phyloP scores from a whole-genome alignment of 768 basidiomycete genomes.

The Pleurotus giganteus region DNA sequence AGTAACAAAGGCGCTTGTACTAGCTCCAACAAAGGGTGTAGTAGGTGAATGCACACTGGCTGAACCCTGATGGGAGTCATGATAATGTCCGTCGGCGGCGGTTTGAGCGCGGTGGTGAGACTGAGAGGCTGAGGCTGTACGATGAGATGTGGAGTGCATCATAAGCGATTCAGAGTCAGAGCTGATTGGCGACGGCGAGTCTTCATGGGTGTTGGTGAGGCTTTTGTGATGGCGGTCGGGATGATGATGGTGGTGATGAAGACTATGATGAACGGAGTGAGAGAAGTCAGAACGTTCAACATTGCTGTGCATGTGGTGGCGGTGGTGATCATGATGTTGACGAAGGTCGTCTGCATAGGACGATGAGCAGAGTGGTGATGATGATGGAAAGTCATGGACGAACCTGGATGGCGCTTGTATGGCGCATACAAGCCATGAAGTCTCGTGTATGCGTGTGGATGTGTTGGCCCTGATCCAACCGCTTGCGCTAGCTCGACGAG shows the following conservation, averaged over 20 bases:
- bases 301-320: not conserved
- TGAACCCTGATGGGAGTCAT: conserved; percentile 16
- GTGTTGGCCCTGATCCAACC: conserved; percentile 18
- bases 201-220: conserved; percentile 37
- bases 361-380: conserved; percentile 26
- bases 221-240: conserved; percentile 17
- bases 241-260: conserved; percentile 29
- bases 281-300: not conserved
- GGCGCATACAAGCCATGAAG: conserved; percentile 1
- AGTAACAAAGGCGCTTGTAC: conserved; percentile 35
- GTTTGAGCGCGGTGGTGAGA: conserved; percentile 23
- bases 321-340: conserved; percentile 4
- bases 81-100: conserved; percentile 24
- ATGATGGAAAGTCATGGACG: conserved; percentile 35
- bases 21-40: conserved; percentile 29
- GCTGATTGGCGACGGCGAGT: conserved; percentile 68
- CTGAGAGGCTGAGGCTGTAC: not conserved
- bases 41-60: conserved; percentile 29
- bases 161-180: conserved; percentile 58
- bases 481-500: conserved; percentile 34
- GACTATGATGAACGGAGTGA: conserved; percentile 21
- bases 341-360: conserved; percentile 2
- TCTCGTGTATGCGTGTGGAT: conserved; percentile 19
- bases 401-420: conserved; percentile 2
- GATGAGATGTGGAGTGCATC: conserved; percentile 24